Evolutionary conservation across 768 basidiomycete species (phyloP).

Genomic region (Boletus subcaerulescens): DNA sequence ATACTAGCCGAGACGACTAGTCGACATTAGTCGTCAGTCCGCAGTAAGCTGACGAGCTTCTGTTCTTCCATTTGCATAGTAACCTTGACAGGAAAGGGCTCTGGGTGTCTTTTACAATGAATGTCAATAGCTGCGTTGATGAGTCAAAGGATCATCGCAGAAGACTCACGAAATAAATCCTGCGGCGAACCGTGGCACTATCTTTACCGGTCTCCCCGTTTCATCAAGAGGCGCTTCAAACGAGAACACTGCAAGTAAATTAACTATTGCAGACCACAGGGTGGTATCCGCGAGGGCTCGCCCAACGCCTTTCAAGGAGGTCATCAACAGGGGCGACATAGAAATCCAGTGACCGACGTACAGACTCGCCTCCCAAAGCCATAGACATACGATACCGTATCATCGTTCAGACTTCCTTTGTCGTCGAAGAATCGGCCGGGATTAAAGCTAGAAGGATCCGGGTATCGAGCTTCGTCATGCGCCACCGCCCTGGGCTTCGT

Average conservation of each 20-base stretch:
- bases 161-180: slow-evolving; percentile 4
- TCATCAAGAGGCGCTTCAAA: slow-evolving; percentile 6
- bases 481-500: slow-evolving; percentile 3
- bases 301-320: slow-evolving; percentile 4
- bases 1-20: background rate
- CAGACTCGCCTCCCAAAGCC: slow-evolving; percentile 6
- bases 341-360: background rate
- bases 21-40: background rate
- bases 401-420: slow-evolving; percentile 5
- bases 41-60: background rate
- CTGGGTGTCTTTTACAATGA: background rate
- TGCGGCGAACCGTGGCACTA: background rate
- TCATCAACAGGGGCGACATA: background rate
- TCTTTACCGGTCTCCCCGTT: background rate
- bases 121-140: background rate
- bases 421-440: slow-evolving; percentile 8
- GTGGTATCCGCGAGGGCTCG: background rate
- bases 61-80: background rate
- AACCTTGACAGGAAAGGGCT: background rate
- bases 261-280: background rate
- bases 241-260: slow-evolving; percentile 4
- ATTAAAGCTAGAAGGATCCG: background rate
- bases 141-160: background rate
- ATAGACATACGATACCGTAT: slow-evolving; percentile 4
- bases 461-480: slow-evolving; percentile 6